Percentiles rank a stretch among this genome's conserved stretches.
These are phyloP conservation scores for Diutina ranongensis DNA, from an alignment of 1,139 yeast species.

Conservation along the genomic window DNA sequence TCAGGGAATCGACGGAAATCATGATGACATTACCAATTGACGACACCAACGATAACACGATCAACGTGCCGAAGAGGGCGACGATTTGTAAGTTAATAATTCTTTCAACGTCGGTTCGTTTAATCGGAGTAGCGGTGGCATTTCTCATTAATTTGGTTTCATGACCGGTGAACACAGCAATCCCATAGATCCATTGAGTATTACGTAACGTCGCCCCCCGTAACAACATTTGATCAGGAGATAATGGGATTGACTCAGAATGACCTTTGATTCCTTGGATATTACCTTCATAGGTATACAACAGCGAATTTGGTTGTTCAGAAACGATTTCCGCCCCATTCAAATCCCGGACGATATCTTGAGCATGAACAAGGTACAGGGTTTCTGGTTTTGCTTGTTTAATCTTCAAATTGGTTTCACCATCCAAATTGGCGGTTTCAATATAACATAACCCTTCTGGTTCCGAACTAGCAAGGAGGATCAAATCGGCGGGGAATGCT, in stretches of 20 bases:
- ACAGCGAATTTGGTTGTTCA: conserved; percentile 89
- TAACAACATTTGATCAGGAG: conserved; percentile 82
- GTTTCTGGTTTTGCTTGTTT: conserved; percentile 84
- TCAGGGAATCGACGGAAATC: conserved; percentile 39
- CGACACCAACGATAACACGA: conserved; percentile 66
- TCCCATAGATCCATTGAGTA: conserved; percentile 91
- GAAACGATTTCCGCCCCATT: conserved; percentile 40
- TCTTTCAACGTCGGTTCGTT: conserved; percentile 93
- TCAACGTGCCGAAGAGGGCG: conserved; percentile 72
- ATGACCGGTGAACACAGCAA: conserved; percentile 93
- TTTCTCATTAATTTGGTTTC: conserved; percentile 97
- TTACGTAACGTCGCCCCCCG: conserved; percentile 95
- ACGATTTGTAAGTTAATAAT: conserved; percentile 87
- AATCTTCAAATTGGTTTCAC: conserved; percentile 93
- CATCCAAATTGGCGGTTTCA: conserved; percentile 95
- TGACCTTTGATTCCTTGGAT: conserved; percentile 42
- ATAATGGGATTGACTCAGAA: conserved; percentile 46
- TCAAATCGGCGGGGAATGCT: conserved; percentile 88
- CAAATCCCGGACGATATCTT: conserved; percentile 36
- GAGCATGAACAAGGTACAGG: conserved; percentile 57
- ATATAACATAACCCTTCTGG: conserved; percentile 97
- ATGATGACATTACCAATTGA: conserved; percentile 81
- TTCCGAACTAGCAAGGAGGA: conserved; percentile 81
- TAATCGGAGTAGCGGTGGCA: conserved; percentile 97
- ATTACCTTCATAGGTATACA: conserved; percentile 91